Evolutionary conservation across 441 rosid species (phyloP), one percentile per base, ranked within the genome.

Genomic region (Gossypium davidsonii): DNA sequence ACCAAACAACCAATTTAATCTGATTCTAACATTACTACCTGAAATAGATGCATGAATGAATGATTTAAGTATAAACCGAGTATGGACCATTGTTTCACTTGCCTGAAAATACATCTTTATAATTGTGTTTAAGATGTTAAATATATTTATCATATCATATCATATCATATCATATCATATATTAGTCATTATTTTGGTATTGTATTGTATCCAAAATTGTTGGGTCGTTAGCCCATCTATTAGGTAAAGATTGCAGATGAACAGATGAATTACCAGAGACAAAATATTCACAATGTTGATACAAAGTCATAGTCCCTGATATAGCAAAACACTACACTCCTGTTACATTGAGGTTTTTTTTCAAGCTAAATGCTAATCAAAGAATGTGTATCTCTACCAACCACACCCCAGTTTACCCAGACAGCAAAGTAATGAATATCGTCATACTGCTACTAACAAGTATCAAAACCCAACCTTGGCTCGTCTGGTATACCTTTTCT

Each of bases 371-470:
- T 3, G 28, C 60, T 56, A 56, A 56, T 21, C 53, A 56, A 56
- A 56, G 28, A 20, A 56, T 4, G 14, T 21, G 61, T 3, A 21
- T 57, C 61, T 23, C 61, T 57, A 57, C 61, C 11, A 28, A 26
- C 25, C 14, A 3, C 28, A 57, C 61, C 80, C 53, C 76, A 44
- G 42, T 34, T 80, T 61, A 57, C 84, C 60, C 14, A 23, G 60
- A 86, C 52, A 87, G 81, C 74, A 89, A 81, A 60, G 94, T 86
- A 26, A 92, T 84, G 85, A 90, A 87, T 71, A 94, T 84, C 71
- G 91, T 85, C 85, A 90, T 81, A 63, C 86, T 83, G 87, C 96
- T 90, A 85, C 97, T 91, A 74, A 88, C 77, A 31, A 94, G 82
- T 73, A 90, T 84, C 86, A 94, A 79, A 34, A 84, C 56, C 97